phyloP scores from a whole-genome alignment of 768 basidiomycete genomes.

The Hygrocybe punicea region DNA sequence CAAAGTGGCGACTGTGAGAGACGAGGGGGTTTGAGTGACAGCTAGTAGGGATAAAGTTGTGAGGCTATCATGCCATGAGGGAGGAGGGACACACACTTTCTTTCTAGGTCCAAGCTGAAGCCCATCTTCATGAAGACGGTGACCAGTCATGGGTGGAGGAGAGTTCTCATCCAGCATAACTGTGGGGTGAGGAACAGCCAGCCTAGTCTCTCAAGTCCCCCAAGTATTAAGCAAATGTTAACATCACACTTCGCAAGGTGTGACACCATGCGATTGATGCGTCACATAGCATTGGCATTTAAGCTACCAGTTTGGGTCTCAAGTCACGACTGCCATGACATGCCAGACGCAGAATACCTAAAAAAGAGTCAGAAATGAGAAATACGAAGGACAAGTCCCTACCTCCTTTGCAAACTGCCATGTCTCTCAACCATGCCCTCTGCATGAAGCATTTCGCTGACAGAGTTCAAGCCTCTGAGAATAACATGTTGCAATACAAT shows the following conservation, averaged over 20 bases:
- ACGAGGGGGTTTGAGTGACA: constrained; percentile 16
- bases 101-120: constrained; percentile 1
- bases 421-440: background rate
- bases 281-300: no score
- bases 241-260: no score
- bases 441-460: background rate
- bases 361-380: background rate
- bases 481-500: background rate
- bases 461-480: background rate
- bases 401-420: background rate
- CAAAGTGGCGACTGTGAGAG: constrained; percentile 23
- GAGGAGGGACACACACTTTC: background rate
- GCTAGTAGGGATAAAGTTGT: background rate
- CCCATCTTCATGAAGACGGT: background rate
- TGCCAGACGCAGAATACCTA: background rate
- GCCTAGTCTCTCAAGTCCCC: no score
- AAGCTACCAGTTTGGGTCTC: no score
- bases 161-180: background rate
- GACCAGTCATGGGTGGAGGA: background rate
- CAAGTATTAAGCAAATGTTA: no score
- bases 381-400: background rate
- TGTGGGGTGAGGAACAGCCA: no score
- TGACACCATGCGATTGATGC: no score
- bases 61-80: background rate
- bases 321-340: no score